Percentiles rank a stretch among this genome's conserved stretches.
These are phyloP conservation scores for Fusarium stilboides DNA, from an alignment of 2,329 filamentous ascomycete genomes.

Conservation along the genomic window DNA sequence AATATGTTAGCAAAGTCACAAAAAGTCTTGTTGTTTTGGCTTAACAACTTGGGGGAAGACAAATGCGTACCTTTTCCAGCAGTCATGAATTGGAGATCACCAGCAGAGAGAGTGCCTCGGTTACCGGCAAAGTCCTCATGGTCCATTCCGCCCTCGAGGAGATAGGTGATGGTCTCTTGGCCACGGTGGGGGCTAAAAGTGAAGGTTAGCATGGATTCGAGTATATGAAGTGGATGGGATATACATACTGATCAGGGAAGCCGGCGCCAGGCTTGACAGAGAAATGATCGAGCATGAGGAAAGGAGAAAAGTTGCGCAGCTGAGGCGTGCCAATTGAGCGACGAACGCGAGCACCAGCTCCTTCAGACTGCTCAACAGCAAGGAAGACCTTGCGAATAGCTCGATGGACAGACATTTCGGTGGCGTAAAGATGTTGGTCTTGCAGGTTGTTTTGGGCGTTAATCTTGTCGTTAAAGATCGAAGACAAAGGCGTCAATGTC, in stretches of 20 bases:
- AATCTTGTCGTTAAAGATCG: slow-evolving; percentile 5
- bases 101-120: slow-evolving; percentile 84
- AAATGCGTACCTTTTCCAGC: slow-evolving; percentile 69
- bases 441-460: slow-evolving; percentile 24
- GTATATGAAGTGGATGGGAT: background rate
- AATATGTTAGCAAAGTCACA: slow-evolving; percentile 1
- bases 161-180: slow-evolving; percentile 90
- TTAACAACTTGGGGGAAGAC: background rate
- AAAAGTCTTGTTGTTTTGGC: background rate
- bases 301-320: slow-evolving; percentile 89
- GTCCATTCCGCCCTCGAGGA: slow-evolving; percentile 87
- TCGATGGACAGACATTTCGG: slow-evolving; percentile 78
- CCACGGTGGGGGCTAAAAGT: slow-evolving; percentile 73
- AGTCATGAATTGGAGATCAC: slow-evolving; percentile 99
- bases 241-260: slow-evolving; percentile 83
- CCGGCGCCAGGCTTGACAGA: slow-evolving; percentile 83
- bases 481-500: slow-evolving; percentile 17
- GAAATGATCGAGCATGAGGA: slow-evolving; percentile 98
- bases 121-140: slow-evolving; percentile 94
- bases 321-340: slow-evolving; percentile 88
- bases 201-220: background rate
- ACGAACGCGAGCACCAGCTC: slow-evolving; percentile 87
- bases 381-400: slow-evolving; percentile 87
- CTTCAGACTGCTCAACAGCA: slow-evolving; percentile 88
- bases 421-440: slow-evolving; percentile 52